Evolutionary conservation across 1,139 yeast species (phyloP), one percentile per base, ranked within the genome.

Genomic region (Scheffersomyces illinoinensis): DNA sequence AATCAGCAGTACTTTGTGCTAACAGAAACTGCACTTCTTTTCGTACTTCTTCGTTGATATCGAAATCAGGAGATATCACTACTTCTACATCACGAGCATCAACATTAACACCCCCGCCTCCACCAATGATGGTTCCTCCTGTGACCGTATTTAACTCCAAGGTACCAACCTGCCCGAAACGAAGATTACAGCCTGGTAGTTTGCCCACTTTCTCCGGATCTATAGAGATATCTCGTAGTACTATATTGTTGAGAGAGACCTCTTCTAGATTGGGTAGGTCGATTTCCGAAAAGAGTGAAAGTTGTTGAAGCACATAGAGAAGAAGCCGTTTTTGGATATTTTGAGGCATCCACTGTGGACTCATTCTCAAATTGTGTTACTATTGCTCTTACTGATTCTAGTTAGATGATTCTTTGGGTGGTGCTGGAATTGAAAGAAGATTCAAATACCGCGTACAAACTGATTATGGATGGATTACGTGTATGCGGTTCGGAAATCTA

Each of bases 261-360:
- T 81, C 82, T 61, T 91, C 96, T 58, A 93, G 74, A 69, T 92
- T 90, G 19, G 93, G 90, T 47, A 91, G 77, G 70, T 92, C 96
- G 33, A 92, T 83, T 68, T 90, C 91, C 1, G 97, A 89, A 70
- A 93, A 91, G 51, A 93, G 75, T n/a, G 93, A 87, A 51, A 93
- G 83, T 71, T 91, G 96, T 69, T 90, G 92, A 23, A 93, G 82
- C 4, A 92, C 86, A 73, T 91, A 92, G 56, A 90, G 84, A 56
- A 93, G 83, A 54, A 93, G 84, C 67, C 97, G 79, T 73, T 90
- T 90, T 69, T 92, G 97, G 53, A 93, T 81, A 70, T 88, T 89
- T 70, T 89, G 93, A 12, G 96, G 95, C 71, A 90, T 82, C 96
- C 96, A 90, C 68, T 80, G 88, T 55, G 90, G 87, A 67, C 85